phyloP scores from a whole-genome alignment of 1,284 basidiomycete species.

The Singerocomus rubriflavus region DNA sequence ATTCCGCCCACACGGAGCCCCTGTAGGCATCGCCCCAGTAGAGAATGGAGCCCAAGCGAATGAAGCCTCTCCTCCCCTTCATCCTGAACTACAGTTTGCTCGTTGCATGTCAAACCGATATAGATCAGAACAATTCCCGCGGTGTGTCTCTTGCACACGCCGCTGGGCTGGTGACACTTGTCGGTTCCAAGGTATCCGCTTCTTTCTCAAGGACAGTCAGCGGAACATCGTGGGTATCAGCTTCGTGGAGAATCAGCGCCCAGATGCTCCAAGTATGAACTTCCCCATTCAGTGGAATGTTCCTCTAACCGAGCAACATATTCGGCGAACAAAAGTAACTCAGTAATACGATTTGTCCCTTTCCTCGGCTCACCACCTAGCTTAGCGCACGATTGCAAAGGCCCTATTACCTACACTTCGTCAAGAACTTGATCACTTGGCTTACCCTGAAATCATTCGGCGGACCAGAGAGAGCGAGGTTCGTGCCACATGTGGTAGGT shows the following conservation, averaged over 20 bases:
- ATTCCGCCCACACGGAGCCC: constrained; percentile 11
- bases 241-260: constrained; percentile 60
- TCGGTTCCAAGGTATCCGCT: constrained; percentile 74
- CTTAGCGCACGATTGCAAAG: constrained; percentile 62
- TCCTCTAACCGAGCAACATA: constrained; percentile 44
- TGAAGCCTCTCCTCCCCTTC: constrained; percentile 30
- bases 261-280: constrained; percentile 56
- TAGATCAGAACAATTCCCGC: constrained; percentile 63
- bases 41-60: constrained; percentile 25
- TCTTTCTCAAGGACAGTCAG: constrained; percentile 60
- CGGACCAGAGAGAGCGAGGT: constrained; percentile 75
- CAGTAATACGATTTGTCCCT: constrained; percentile 5
- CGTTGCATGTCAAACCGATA: constrained; percentile 80
- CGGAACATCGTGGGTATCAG: constrained; percentile 60
- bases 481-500: constrained; percentile 78
- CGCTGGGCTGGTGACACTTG: constrained; percentile 82
- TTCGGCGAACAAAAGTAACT: constrained; percentile 58
- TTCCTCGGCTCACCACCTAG: constrained; percentile 9
- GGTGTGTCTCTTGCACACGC: constrained; percentile 76
- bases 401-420: constrained; percentile 68
- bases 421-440: constrained; percentile 67
- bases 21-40: constrained; percentile 25
- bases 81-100: constrained; percentile 66
- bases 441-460: constrained; percentile 59
- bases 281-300: constrained; percentile 70